Evolutionary conservation across 208 protist species (phyloP), one percentile per base, ranked within the genome.

Genomic region (Leptomonas pyrrhocoris): DNA sequence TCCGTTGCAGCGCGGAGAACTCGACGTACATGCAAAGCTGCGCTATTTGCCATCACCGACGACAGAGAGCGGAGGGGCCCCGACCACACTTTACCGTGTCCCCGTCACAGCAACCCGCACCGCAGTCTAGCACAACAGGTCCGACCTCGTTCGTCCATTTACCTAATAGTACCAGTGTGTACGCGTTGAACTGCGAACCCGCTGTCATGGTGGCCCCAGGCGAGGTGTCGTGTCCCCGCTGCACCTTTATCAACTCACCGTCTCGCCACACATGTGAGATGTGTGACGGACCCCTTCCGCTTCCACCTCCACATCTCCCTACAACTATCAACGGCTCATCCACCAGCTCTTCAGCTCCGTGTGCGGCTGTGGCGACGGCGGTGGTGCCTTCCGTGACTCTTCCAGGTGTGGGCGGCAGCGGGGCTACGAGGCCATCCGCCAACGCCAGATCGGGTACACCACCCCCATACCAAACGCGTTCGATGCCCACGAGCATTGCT

Each of bases 191-290:
- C 5, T 27, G n/a, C 2, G 72, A 66, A 16, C 50, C 72, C 16
- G 28, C 50, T 15, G 58, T 70, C 0, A 25, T 61, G 7, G 56
- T 61, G 1, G 55, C 28, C n/a, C 57, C 59, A 13, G 62, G 53
- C 0, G 68, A 74, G 49, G 62, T 80, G 28, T 57, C 77, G 25
- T 87, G 74, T 49, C 74, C 75, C 5, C 73, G 68, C 21, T 85
- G 80, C 62, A 85, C 80, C 0, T 81, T 85, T 55, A 13, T 79
- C 3, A 85, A 85, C 38, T 46, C 54, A 3, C 27, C 50, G 53
- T 56, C 54, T 3, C 55, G 31, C 46, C 58, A 53, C 11, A 65
- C 28, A n/a, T 80, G 77, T 21, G 57, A 72, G 55, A 84, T 81
- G 61, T 80, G 73, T 45, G 69, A 69, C 12, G 48, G 59, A 12